Conservation (phyloP, 2,329 filamentous ascomycete species). For the Daldinia sp. region DNA sequence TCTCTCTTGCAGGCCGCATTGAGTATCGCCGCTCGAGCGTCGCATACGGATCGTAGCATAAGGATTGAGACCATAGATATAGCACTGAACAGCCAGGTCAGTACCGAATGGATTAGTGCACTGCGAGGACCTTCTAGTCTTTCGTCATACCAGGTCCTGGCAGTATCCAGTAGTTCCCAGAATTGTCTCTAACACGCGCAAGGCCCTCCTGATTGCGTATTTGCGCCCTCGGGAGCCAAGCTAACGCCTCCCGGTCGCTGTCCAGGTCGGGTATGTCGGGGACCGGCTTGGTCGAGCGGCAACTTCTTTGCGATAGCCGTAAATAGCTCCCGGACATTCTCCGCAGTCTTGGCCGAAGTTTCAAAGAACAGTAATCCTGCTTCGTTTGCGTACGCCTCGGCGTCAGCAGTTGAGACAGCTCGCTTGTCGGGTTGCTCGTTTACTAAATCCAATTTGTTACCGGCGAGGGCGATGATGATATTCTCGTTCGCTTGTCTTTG, state of each 20-base stretch:
- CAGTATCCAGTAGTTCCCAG: conserved; percentile 29
- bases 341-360: conserved; percentile 95
- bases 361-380: conserved; percentile 97
- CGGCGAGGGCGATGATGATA: conserved; percentile 97
- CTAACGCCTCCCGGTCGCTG: conserved; percentile 66
- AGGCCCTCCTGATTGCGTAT: conserved; percentile 63
- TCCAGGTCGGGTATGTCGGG: conserved; percentile 78
- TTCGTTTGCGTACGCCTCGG: conserved; percentile 93
- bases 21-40: background rate
- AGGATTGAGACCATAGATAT: conserved; percentile 3
- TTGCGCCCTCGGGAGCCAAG: conserved; percentile 62
- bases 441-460: conserved; percentile 97
- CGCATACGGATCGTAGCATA: conserved; percentile 13
- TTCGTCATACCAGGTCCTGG: conserved; percentile 27
- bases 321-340: conserved; percentile 95
- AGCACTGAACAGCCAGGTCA: conserved; percentile 21
- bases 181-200: conserved; percentile 61
- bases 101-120: conserved; percentile 16
- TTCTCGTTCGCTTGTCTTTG: conserved; percentile 99
- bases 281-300: conserved; percentile 94
- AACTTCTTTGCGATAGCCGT: conserved; percentile 98
- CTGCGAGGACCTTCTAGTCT: conserved; percentile 20
- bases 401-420: conserved; percentile 86
- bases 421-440: conserved; percentile 95
- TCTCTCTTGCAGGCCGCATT: conserved; percentile 14